Percentiles rank a stretch among this genome's conserved stretches.
These are phyloP conservation scores for Omphalotus guepiniiformis DNA, from an alignment of 768 basidiomycete species.

Conservation along the genomic window DNA sequence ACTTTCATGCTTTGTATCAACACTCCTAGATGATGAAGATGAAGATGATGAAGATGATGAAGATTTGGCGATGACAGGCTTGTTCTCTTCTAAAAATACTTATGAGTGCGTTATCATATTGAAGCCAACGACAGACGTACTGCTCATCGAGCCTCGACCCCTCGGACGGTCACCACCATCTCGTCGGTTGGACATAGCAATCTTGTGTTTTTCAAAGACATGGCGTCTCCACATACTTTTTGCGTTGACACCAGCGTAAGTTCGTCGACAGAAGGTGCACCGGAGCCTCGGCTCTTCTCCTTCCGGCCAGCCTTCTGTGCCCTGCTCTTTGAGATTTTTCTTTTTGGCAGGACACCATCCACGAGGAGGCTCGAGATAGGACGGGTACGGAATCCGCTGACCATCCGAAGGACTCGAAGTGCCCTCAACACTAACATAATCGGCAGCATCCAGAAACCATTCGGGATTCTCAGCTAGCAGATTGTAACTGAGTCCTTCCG, in stretches of 20 bases:
- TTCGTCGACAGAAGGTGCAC: constrained; percentile 81
- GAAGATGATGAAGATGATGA: too few relatives aligned
- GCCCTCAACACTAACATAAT: constrained; percentile 50
- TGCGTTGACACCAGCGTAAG: constrained; percentile 82
- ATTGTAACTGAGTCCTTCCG: constrained; percentile 67
- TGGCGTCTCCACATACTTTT: constrained; percentile 91
- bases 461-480: constrained; percentile 71
- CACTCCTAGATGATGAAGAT: too few relatives aligned
- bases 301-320: constrained; percentile 70
- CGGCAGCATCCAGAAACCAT: constrained; percentile 72
- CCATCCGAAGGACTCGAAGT: constrained; percentile 42
- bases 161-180: constrained; percentile 64
- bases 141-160: constrained; percentile 61
- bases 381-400: constrained; percentile 56
- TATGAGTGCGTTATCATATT: background rate
- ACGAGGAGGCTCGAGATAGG: constrained; percentile 75
- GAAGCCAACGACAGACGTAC: constrained; percentile 36
- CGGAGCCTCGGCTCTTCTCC: constrained; percentile 76
- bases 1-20: constrained; percentile 32
- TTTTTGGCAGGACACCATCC: constrained; percentile 89
- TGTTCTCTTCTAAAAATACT: constrained; percentile 52
- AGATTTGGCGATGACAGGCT: too few relatives aligned
- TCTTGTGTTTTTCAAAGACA: constrained; percentile 87
- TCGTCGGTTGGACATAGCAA: constrained; percentile 83
- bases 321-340: constrained; percentile 68